phyloP scores from a whole-genome alignment of 768 basidiomycete genomes.

The Suillus fuscotomentosus region DNA sequence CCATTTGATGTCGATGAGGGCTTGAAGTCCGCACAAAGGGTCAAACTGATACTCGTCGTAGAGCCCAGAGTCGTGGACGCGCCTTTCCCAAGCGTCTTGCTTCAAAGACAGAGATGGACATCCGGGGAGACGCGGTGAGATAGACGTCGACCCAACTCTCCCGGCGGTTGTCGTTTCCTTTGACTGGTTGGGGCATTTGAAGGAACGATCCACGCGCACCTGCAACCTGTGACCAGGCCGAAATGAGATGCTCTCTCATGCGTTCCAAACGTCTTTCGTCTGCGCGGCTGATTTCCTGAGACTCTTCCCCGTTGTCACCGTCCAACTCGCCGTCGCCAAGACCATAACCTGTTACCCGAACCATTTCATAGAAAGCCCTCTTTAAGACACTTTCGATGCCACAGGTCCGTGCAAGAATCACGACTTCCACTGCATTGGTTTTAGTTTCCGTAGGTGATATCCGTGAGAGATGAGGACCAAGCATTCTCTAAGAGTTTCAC shows the following conservation, averaged over 20 bases:
- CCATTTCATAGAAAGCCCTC: slow-evolving; percentile 37
- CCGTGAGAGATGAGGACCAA: slow-evolving; percentile 28
- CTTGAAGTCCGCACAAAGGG: slow-evolving; percentile 34
- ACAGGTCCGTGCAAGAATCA: slow-evolving; percentile 30
- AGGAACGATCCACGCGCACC: slow-evolving; percentile 3
- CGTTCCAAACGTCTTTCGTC: slow-evolving; percentile 5
- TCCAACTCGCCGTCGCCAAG: slow-evolving; percentile 7
- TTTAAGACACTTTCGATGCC: slow-evolving; percentile 30
- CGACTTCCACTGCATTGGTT: slow-evolving; percentile 28
- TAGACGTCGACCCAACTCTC: slow-evolving; percentile 12
- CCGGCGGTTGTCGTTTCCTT: neutral
- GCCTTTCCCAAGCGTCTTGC: slow-evolving; percentile 9
- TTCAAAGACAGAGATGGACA: slow-evolving; percentile 1
- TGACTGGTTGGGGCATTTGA: slow-evolving; percentile 4
- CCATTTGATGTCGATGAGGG: slow-evolving; percentile 27
- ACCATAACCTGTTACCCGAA: slow-evolving; percentile 1
- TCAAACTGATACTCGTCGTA: slow-evolving; percentile 31
- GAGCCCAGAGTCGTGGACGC: slow-evolving; percentile 21
- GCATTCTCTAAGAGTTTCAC: slow-evolving; percentile 26
- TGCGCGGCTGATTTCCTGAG: slow-evolving; percentile 1
- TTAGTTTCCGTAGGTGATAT: slow-evolving; percentile 11
- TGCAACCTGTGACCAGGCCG: slow-evolving; percentile 7
- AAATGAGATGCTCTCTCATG: slow-evolving; percentile 7
- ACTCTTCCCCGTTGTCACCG: neutral
- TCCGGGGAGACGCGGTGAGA: neutral